Evolutionary conservation across 257 asterid genomes (phyloP).

Genomic region (Nicotiana undulata): DNA sequence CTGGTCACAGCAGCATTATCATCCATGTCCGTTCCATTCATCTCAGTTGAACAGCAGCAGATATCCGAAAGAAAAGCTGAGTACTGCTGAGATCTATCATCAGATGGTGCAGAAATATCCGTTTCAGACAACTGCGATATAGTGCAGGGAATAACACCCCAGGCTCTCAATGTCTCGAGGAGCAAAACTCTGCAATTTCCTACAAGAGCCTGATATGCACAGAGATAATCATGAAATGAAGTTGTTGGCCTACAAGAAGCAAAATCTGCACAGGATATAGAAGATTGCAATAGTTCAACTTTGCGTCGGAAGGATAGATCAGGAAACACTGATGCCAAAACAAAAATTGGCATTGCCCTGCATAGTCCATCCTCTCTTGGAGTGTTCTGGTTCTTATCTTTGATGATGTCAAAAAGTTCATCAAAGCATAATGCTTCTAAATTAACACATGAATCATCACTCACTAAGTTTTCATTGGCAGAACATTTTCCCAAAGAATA

Average conservation of each 20-base stretch:
- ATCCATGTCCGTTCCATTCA: conserved; percentile 24
- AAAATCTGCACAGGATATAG: conserved; percentile 62
- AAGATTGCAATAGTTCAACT: conserved; percentile 45
- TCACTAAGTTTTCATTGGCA: conserved; percentile 44
- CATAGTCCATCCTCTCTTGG: conserved; percentile 33
- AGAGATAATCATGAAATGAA: conserved; percentile 62
- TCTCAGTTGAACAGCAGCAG: conserved; percentile 28
- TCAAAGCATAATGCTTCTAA: conserved; percentile 85
- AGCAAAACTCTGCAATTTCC: conserved; percentile 56
- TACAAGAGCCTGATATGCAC: conserved; percentile 79
- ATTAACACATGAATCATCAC: conserved; percentile 46
- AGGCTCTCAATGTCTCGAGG: conserved; percentile 36
- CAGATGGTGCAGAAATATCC: conserved; percentile 27
- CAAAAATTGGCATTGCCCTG: conserved; percentile 62
- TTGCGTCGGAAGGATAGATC: conserved; percentile 60
- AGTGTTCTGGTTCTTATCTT: conserved; percentile 24
- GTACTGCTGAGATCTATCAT: conserved; percentile 30
- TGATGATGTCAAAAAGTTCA: conserved; percentile 56
- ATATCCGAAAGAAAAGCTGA: conserved; percentile 61
- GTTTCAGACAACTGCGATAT: conserved; percentile 33
- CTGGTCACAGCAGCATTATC: conserved; percentile 27
- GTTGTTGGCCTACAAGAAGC: conserved; percentile 47
- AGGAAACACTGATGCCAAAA: conserved; percentile 66
- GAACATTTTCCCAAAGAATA: conserved; percentile 64
- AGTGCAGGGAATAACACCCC: conserved; percentile 62